Base-by-base conservation (phyloP, 2,329 filamentous ascomycete species). In the Colletotrichum graminicola region DNA sequence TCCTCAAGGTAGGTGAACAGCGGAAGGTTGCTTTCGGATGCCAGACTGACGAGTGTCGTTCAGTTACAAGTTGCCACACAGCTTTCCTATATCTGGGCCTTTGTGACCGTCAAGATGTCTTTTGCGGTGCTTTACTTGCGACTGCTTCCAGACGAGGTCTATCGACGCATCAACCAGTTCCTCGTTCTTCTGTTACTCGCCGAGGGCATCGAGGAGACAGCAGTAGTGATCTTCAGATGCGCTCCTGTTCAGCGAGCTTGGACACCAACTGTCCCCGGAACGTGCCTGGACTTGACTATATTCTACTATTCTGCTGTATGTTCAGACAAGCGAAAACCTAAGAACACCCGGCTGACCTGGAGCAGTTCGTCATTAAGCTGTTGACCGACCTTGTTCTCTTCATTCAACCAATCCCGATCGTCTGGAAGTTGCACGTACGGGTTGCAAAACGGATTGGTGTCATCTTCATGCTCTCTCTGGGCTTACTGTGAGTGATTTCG, bases 321-420 rank as follows among this genome's bases (percentile, higher is more conserved):
- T 45, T 29, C 10, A 32, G 5, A 16, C 16, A 29, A 0, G 11
- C 1, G 1, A n/a, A 62, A 26, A 2, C 16, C 18, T n/a, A 1
- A 18, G 6, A 39, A 18, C 12, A 39, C 7, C 18, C 18, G 18
- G 39, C 70, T 73, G 39, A 34, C n/a, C 21, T 29, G 2, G 5
- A 11, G 21, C 52, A 78, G 76, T 78, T 77, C 47, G 77, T 75
- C 36, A 78, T 82, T 73, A 82, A 82, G 72, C 74, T 83, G 43
- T 72, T 75, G 14, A 82, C 80, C 45, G 80, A 82, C 62, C 74
- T 83, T 56, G 74, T 80, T 34, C 73, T 83, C 10, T 81, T 82
- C 65, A 73, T 80, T 21, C 78, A 82, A 51, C 81, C 81, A 4
- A 80, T 83, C 18, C 81, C 81, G 0, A 76, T 79, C n/a, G 78